Conservation (phyloP, 352 stramenopile genomes). For the Aphanomyces astaci region DNA sequence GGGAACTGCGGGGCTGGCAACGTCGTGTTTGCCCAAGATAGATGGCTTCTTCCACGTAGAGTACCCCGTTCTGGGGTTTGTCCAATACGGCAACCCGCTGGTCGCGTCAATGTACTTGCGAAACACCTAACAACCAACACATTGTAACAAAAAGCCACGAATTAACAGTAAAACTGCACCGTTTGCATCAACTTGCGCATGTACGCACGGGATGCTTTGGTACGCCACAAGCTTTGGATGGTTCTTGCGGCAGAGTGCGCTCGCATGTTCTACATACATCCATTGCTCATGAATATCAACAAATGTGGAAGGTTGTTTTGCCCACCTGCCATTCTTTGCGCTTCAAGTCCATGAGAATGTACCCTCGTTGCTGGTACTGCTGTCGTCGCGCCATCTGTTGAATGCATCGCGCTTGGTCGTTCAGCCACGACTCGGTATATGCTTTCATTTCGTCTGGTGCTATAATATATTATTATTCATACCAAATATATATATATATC, state of each 20-base stretch:
- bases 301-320: background rate
- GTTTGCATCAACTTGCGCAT: conserved; percentile 5
- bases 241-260: background rate
- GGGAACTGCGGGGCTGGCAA: conserved; percentile 38
- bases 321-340: conserved; percentile 12
- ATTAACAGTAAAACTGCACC: background rate
- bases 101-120: conserved; percentile 66
- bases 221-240: conserved; percentile 5
- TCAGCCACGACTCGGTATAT: conserved; percentile 7
- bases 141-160: background rate
- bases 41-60: conserved; percentile 63
- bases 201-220: background rate
- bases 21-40: conserved; percentile 44
- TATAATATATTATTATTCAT: too few species aligned
- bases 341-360: conserved; percentile 13
- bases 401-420: background rate
- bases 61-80: conserved; percentile 52
- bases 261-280: conserved; percentile 13
- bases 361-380: background rate
- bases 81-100: conserved; percentile 58
- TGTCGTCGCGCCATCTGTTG: conserved; percentile 1
- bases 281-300: too few species aligned
- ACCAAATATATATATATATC: too few species aligned
- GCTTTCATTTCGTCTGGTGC: background rate
- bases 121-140: conserved; percentile 30